phyloP scores from a whole-genome alignment of 2,329 filamentous ascomycete species.

The Pyrenochaeta sp. region DNA sequence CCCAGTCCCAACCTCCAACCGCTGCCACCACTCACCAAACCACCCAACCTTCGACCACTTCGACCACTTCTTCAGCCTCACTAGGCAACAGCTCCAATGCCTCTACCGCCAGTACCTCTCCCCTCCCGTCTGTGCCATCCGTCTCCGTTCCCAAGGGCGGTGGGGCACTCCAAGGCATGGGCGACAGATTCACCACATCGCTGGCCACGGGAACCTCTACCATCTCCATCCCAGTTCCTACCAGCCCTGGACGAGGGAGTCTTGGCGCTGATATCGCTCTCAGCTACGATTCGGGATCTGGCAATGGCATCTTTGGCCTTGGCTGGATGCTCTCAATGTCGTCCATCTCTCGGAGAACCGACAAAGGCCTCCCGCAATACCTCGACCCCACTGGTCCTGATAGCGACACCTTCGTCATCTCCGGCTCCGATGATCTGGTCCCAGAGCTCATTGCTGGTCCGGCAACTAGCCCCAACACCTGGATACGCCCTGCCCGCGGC shows the following conservation, averaged over 20 bases:
- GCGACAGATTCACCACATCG: conserved; percentile 15
- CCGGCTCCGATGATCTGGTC: conserved; percentile 38
- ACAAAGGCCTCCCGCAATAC: conserved; percentile 33
- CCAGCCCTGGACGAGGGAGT: conserved; percentile 8
- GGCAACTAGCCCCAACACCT: too few relatives aligned
- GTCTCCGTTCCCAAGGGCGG: conserved; percentile 11
- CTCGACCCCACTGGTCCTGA: conserved; percentile 6
- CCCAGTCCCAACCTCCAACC: too few relatives aligned
- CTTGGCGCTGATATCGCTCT: conserved; percentile 21
- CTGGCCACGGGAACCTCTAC: conserved; percentile 9
- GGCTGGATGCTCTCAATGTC: conserved; percentile 34
- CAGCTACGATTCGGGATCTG: conserved; percentile 34
- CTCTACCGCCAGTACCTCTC: neutral
- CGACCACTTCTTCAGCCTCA: neutral
- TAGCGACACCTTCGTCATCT: conserved; percentile 33
- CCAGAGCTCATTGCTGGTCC: conserved; percentile 8
- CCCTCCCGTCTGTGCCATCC: neutral
- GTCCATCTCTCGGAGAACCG: conserved; percentile 33
- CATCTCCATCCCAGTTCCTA: conserved; percentile 12
- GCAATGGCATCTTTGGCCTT: conserved; percentile 40
- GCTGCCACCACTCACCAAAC: too few relatives aligned
- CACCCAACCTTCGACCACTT: too few relatives aligned
- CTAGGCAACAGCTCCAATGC: neutral
- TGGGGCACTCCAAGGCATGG: conserved; percentile 5
- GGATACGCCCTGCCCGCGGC: too few relatives aligned